Evolutionary conservation across 164 flowering plant genomes (phyloP), one percentile per base, ranked within the genome.

Genomic region (Protea cynaroides): DNA sequence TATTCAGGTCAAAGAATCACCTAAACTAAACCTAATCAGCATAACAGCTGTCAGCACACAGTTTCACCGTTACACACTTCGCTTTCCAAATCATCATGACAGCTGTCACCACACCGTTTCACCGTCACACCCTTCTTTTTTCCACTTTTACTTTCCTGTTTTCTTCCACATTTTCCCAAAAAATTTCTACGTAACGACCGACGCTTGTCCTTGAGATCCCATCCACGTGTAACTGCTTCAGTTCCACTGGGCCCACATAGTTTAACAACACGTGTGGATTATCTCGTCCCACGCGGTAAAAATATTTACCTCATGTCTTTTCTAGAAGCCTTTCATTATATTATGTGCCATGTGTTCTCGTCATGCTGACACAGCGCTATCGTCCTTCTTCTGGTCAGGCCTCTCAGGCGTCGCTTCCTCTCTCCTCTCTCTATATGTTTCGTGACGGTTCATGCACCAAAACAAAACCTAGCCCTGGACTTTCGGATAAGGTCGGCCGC

Each of bases 401-500:
- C n/a, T n/a, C n/a, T n/a, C n/a, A n/a, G 34, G 34, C 34, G 34
- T 5, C 34, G 5, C 5, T 29, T 5, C 34, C 34, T 40, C 46
- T 40, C 10, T 1, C 13, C 46, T 40, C 46, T 40, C 60, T 73
- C 65, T 52, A 25, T 34, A 21, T 50, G 50, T 47, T 63, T 68
- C 37, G 37, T 59, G 72, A 37, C 53, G 67, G 71, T 74, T 69
- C 81, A 73, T 78, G 81, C 71, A 78, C 71, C 68, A 11, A 19
- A 37, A 36, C 10, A 18, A 29, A 2, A 8, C 5, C 0, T 12
- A 13, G 18, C 11, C 62, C 63, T 9, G 15, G 21, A 25, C 4
- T 53, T 57, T 25, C 54, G 67, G 77, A 80, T 73, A 71, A 75
- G 79, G 72, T 71, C 74, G 71, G 76, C 77, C 65, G 61, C 51